These are phyloP conservation scores for Ascomycota sp. DNA, from an alignment of 2,329 filamentous ascomycete species.

Conservation along the genomic window DNA sequence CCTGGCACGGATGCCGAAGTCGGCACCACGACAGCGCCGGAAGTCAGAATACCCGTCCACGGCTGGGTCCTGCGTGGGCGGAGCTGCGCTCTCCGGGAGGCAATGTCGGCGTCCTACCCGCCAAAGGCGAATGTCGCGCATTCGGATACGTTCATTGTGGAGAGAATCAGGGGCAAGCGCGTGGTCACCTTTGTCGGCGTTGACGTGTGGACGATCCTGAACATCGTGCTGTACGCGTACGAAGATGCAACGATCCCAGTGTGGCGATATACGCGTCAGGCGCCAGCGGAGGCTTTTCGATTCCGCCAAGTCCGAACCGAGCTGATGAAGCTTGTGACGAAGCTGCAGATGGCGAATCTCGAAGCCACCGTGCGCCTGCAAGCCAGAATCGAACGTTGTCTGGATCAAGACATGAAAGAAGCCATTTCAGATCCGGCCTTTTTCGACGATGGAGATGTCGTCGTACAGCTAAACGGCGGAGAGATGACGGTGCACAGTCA, in stretches of 20 bases:
- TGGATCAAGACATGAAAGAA: slow-evolving; percentile 48
- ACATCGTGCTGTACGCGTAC: slow-evolving; percentile 63
- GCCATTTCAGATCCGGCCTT: slow-evolving; percentile 51
- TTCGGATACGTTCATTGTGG: slow-evolving; percentile 12
- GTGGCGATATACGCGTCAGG: slow-evolving; percentile 60
- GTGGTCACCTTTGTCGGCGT: slow-evolving; percentile 45
- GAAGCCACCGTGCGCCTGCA: slow-evolving; percentile 64
- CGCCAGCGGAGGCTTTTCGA: slow-evolving; percentile 43
- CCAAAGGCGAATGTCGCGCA: slow-evolving; percentile 3
- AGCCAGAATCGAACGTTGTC: slow-evolving; percentile 37
- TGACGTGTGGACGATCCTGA: slow-evolving; percentile 61
- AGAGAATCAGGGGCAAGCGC: slow-evolving; percentile 24
- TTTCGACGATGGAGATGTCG: slow-evolving; percentile 60
- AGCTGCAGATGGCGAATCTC: slow-evolving; percentile 48
- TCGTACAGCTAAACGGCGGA: slow-evolving; percentile 60
- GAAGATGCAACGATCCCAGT: slow-evolving; percentile 63
- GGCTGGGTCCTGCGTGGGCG: slow-evolving; percentile 60
- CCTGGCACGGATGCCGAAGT: slow-evolving; percentile 23
- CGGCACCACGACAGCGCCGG: slow-evolving; percentile 39
- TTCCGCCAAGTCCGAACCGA: slow-evolving; percentile 68
- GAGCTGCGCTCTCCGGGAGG: slow-evolving; percentile 45
- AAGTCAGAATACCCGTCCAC: slow-evolving; percentile 60
- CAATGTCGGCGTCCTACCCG: slow-evolving; percentile 34
- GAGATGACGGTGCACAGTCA: slow-evolving; percentile 56
- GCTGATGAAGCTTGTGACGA: slow-evolving; percentile 66